A percentile compares a stretch with the other conserved stretches of the same genome.
Conservation (phyloP, 1,284 basidiomycete species). For the Salmacisia buchloeana region DNA sequence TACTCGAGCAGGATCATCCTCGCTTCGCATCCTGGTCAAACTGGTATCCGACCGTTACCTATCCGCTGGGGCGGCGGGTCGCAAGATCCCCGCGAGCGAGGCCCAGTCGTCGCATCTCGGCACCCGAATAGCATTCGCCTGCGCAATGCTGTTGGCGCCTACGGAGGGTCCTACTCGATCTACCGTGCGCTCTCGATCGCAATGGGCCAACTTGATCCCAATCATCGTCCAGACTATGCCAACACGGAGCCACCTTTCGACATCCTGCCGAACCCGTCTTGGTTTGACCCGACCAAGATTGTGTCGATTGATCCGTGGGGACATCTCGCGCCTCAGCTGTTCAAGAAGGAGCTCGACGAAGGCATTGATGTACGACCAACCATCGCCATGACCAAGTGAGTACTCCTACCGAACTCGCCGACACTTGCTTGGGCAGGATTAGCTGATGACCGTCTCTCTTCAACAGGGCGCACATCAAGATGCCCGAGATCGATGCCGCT, state of each 20-base stretch:
- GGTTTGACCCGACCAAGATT: slow-evolving; percentile 77
- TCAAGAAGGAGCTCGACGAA: slow-evolving; percentile 54
- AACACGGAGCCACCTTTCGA: slow-evolving; percentile 83
- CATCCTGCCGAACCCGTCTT: slow-evolving; percentile 73
- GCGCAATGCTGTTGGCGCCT: slow-evolving; percentile 88
- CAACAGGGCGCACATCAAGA: slow-evolving; percentile 75
- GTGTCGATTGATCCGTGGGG: slow-evolving; percentile 93
- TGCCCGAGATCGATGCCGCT: slow-evolving; percentile 83
- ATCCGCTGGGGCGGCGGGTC: slow-evolving; percentile 78
- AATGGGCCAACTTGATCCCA: slow-evolving; percentile 77
- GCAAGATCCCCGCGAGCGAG: slow-evolving; percentile 62
- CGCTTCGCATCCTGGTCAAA: slow-evolving; percentile 41
- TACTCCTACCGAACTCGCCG: neutral
- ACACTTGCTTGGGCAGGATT: slow-evolving; percentile 17
- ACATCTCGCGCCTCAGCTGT: slow-evolving; percentile 77
- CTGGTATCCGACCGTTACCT: slow-evolving; percentile 59
- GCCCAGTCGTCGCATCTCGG: slow-evolving; percentile 83
- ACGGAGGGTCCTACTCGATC: slow-evolving; percentile 87
- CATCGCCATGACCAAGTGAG: slow-evolving; percentile 11
- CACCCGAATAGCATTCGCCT: slow-evolving; percentile 72
- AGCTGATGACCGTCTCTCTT: slow-evolving; percentile 27
- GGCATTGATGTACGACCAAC: slow-evolving; percentile 43
- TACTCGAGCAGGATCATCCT: slow-evolving; percentile 36
- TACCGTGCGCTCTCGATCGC: slow-evolving; percentile 80
- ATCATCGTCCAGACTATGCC: slow-evolving; percentile 59